Percentiles rank a stretch among this genome's conserved stretches.
Conservation (phyloP, 345 rosid species). For the Erucastrum elatum region DNA sequence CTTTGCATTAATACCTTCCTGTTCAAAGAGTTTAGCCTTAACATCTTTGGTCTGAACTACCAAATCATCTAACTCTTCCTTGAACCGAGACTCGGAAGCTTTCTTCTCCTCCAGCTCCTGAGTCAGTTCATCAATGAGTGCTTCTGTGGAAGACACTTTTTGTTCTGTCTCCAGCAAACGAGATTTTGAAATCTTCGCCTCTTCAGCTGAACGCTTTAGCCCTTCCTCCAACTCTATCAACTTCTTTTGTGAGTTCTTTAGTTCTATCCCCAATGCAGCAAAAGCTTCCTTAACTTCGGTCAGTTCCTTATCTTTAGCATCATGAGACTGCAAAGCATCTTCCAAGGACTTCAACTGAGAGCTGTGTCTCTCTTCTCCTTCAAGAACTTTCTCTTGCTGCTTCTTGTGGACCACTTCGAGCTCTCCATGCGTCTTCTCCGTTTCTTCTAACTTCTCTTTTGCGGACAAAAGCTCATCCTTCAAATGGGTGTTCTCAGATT, state of each 20-base stretch:
- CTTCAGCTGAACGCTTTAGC: constrained; percentile 56
- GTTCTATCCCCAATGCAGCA: constrained; percentile 60
- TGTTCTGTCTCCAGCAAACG: constrained; percentile 58
- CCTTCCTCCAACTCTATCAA: constrained; percentile 65
- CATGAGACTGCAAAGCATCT: constrained; percentile 67
- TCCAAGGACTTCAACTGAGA: constrained; percentile 56
- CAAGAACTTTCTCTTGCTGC: constrained; percentile 63
- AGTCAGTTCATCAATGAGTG: constrained; percentile 51
- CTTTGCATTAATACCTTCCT: constrained; percentile 43
- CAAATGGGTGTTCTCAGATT: constrained; percentile 59
- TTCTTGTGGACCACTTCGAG: constrained; percentile 65
- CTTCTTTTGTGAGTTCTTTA: constrained; percentile 63
- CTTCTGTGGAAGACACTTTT: constrained; percentile 66
- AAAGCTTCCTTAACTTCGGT: constrained; percentile 73
- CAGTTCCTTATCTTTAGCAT: constrained; percentile 76
- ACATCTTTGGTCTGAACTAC: constrained; percentile 56
- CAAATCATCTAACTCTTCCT: constrained; percentile 58
- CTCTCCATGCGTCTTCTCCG: constrained; percentile 58
- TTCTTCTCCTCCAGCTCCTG: constrained; percentile 63
- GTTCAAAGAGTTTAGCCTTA: constrained; percentile 54
- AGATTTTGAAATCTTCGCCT: constrained; percentile 60
- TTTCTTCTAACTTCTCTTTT: constrained; percentile 59
- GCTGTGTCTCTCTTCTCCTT: constrained; percentile 64
- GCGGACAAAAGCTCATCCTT: constrained; percentile 58
- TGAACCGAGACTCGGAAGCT: constrained; percentile 65